Conservation (phyloP, 75 land plant species). For the Isoetes taiwanensis region DNA sequence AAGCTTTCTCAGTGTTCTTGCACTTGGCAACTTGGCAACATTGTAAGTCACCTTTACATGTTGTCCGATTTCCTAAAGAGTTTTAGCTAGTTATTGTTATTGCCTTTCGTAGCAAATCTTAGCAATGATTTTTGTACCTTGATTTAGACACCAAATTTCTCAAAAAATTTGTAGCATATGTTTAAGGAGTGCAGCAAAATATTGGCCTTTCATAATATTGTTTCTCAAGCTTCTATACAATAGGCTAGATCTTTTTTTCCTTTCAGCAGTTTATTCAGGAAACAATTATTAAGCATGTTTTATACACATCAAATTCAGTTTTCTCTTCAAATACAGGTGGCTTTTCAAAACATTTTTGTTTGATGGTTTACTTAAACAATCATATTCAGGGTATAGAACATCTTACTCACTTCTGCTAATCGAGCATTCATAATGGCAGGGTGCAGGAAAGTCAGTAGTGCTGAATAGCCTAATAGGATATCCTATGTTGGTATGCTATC, state of each 20-base stretch:
- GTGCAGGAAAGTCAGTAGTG: slow-evolving; percentile 96
- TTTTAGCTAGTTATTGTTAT: not conserved
- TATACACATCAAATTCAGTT: not conserved
- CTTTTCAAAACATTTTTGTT: too few species aligned
- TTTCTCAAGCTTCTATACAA: not conserved
- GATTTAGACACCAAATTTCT: not conserved
- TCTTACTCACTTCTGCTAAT: not conserved
- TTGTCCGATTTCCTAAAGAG: not conserved
- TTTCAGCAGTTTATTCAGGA: not conserved
- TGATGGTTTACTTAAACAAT: not conserved
- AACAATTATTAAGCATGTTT: not conserved
- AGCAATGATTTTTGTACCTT: not conserved
- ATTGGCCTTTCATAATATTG: not conserved
- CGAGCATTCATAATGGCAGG: slow-evolving; percentile 28
- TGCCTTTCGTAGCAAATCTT: not conserved
- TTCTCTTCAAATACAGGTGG: not conserved
- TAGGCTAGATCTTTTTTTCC: not conserved
- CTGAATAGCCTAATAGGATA: slow-evolving; percentile 92
- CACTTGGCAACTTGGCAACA: slow-evolving; percentile 87
- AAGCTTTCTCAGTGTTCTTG: slow-evolving; percentile 81
- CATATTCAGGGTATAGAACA: too few species aligned
- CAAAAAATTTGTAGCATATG: too few species aligned
- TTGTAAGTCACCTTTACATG: slow-evolving; percentile 33
- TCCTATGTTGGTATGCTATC: slow-evolving; percentile 71
- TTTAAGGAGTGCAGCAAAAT: not conserved